Evolutionary conservation across 2,329 filamentous ascomycete species (phyloP).

Genomic region (Aspergillus awamori): DNA sequence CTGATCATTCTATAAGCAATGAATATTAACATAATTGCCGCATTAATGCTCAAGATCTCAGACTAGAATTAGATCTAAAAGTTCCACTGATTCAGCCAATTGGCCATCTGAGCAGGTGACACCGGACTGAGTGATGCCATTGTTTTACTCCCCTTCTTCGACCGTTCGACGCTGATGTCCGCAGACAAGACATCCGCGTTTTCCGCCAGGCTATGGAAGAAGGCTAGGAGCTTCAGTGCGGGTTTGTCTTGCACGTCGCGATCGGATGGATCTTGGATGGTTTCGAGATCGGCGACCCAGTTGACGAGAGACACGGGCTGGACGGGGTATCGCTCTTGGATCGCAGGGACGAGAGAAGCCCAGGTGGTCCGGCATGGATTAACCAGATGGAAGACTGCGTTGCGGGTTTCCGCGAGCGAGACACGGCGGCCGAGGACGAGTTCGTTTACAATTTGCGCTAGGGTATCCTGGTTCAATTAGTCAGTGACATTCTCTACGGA

Average conservation of each 20-base stretch:
- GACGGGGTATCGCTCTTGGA: constrained; percentile 47
- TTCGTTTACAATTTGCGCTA: constrained; percentile 53
- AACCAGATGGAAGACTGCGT: constrained; percentile 49
- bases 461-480: constrained; percentile 23
- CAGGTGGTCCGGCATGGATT: constrained; percentile 51
- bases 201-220: constrained; percentile 38
- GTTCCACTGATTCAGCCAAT: no score
- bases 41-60: no score
- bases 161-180: constrained; percentile 28
- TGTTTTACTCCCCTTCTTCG: no score
- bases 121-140: no score
- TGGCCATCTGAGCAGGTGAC: no score
- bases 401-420: constrained; percentile 20
- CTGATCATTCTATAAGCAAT: no score
- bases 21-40: no score
- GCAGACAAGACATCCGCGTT: constrained; percentile 35
- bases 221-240: constrained; percentile 56
- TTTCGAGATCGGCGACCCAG: constrained; percentile 52
- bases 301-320: constrained; percentile 45
- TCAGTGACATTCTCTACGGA: no score
- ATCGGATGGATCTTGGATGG: constrained; percentile 36
- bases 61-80: no score
- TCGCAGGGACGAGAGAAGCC: constrained; percentile 42
- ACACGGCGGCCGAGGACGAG: constrained; percentile 37
- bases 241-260: constrained; percentile 48